phyloP scores from a whole-genome alignment of 192 early-diverging fungal species.

The Chytriomyces sp. region DNA sequence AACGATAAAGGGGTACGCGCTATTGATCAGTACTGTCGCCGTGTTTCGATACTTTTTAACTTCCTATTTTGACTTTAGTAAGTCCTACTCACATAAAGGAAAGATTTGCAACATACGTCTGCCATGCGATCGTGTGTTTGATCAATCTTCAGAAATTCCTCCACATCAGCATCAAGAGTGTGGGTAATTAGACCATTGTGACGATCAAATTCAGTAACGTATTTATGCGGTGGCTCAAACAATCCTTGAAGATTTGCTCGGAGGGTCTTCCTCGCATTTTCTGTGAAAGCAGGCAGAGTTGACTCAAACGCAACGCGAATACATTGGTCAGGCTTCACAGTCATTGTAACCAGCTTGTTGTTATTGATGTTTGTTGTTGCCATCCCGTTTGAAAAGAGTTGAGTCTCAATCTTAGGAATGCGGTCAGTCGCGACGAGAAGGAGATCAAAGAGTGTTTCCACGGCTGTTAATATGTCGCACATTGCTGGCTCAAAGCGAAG shows the following conservation, averaged over 20 bases:
- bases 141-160: conserved; percentile 51
- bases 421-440: conserved; percentile 50
- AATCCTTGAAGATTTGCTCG: conserved; percentile 32
- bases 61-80: conserved; percentile 31
- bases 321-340: conserved; percentile 55
- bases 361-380: conserved; percentile 38
- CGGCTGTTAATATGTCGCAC: conserved; percentile 46
- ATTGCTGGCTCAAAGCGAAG: conserved; percentile 51
- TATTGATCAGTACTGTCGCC: conserved; percentile 45
- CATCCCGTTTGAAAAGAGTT: conserved; percentile 52
- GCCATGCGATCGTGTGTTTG: conserved; percentile 50
- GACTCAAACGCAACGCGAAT: conserved; percentile 57
- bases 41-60: conserved; percentile 44
- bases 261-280: conserved; percentile 39
- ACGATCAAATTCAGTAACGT: conserved; percentile 54
- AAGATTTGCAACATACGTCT: no score
- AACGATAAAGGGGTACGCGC: conserved; percentile 57
- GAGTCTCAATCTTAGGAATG: conserved; percentile 61
- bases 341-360: conserved; percentile 39
- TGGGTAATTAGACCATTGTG: conserved; percentile 46
- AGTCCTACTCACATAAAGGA: not conserved
- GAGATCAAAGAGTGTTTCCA: conserved; percentile 51
- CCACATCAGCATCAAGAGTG: conserved; percentile 46
- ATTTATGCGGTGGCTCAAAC: conserved; percentile 48
- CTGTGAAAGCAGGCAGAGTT: conserved; percentile 54